Base-by-base conservation (phyloP, 805 yeast genomes). In the Isabelozyma gotoi region DNA sequence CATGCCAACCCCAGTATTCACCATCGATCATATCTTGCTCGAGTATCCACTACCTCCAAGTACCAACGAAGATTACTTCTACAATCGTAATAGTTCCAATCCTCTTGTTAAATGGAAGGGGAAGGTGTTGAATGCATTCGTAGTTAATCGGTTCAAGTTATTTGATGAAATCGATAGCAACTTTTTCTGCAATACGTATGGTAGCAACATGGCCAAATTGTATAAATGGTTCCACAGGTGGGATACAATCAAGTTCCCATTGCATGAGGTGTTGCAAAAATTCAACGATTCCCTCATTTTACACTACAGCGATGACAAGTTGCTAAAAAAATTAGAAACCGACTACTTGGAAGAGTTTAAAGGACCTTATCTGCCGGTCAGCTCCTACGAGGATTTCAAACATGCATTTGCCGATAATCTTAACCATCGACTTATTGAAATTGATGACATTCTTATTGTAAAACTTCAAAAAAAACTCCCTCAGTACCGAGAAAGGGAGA, bases 1-100 rank as follows among this genome's bases (percentile, higher is more conserved):
- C 5, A 58, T 70, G 0, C 75, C 76, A 2, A 46, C 62, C 2
- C 68, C 73, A 1, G 42, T 64, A 7, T 65, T 45, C 42, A 66
- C 74, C 7, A 42, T 67, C 5, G 71, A 68, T 33, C 71, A 67
- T 48, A 42, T 65, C 3, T 41, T 47, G 11, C 44, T 42, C 38
- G 55, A 53, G 14, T 39, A 50, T 10, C 61, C 63, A 4, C 42
- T 45, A 33, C 70, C 71, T 0, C 32, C 53, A 39, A 43, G 38
- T 44, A 45, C 44, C 16, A 33, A 48, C 45, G 56, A 44, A 38
- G 29, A 24, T 24, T 24, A 24, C 29, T 45, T 50, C 31, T 50
- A 47, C 12, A 52, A 42, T 6, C 55, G 20, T 4, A 20, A 15
- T 36, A 12, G 27, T 19, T 20, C 39, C 17, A 52, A 55, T 16